Conservation (phyloP, 176 grass and related monocot species). For the Carex littledalei region DNA sequence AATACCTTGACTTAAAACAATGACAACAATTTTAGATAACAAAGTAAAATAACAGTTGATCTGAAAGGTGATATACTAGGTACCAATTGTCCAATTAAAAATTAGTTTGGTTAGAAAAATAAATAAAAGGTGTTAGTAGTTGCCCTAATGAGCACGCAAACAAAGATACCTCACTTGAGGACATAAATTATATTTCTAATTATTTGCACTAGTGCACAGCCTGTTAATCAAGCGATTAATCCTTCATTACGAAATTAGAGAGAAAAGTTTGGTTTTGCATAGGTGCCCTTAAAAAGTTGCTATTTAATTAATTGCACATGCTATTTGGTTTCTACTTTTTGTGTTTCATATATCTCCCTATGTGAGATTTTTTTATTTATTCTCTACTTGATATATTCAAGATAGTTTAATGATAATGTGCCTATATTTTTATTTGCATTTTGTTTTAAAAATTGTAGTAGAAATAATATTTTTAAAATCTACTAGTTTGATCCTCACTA, state of each 20-base stretch:
- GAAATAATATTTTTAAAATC: too few relatives aligned
- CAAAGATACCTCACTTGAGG: not conserved
- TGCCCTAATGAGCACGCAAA: constrained; percentile 16
- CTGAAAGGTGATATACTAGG: not conserved
- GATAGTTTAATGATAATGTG: not conserved
- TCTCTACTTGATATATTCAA: not conserved
- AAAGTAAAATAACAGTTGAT: constrained; percentile 4
- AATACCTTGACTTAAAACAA: not conserved
- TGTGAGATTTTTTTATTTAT: not conserved
- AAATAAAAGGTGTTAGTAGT: not conserved
- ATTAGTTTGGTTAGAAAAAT: not conserved
- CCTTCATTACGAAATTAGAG: not conserved
- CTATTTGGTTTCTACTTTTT: not conserved
- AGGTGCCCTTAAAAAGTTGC: not conserved
- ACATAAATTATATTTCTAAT: not conserved
- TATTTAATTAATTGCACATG: not conserved
- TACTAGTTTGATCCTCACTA: too few relatives aligned
- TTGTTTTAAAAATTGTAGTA: not conserved
- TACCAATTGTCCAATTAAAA: not conserved
- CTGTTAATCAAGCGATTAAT: not conserved
- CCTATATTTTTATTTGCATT: not conserved
- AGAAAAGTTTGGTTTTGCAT: not conserved
- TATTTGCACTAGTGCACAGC: not conserved
- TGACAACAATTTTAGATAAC: not conserved
- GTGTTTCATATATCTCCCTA: not conserved